Percentiles rank a stretch among this genome's conserved stretches.
These are phyloP conservation scores for Apostasia shenzhenica DNA, from an alignment of 106 monocot genomes.

Conservation along the genomic window DNA sequence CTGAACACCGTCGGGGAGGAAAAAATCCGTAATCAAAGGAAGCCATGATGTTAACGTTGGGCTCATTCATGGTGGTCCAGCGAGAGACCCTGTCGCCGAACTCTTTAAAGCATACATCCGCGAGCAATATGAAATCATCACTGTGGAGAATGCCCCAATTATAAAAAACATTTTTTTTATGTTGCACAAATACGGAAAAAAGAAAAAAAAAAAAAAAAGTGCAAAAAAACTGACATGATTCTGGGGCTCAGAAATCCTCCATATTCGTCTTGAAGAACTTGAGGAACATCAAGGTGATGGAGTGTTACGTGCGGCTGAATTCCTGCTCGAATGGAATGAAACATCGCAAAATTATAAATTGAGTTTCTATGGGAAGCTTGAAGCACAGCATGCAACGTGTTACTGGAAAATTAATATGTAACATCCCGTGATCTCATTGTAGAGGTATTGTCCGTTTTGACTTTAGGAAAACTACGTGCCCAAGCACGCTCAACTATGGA, in stretches of 20 bases:
- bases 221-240: constrained; percentile 41
- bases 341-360: background rate
- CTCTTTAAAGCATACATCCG: constrained; percentile 60
- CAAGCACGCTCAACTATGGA: too few relatives aligned
- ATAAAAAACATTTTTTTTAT: background rate
- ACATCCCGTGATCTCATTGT: too few relatives aligned
- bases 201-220: background rate
- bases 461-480: too few relatives aligned
- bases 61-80: constrained; percentile 64
- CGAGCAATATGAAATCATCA: constrained; percentile 58
- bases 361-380: background rate
- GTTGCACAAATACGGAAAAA: background rate
- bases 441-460: too few relatives aligned
- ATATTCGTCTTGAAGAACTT: constrained; percentile 73
- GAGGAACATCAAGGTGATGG: constrained; percentile 62
- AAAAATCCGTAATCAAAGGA: constrained; percentile 31
- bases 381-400: background rate
- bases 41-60: constrained; percentile 26
- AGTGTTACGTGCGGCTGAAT: constrained; percentile 62
- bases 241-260: constrained; percentile 61
- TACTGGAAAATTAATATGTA: too few relatives aligned
- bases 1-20: constrained; percentile 34
- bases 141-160: background rate
- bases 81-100: constrained; percentile 55
- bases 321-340: constrained; percentile 21